Evolutionary conservation across 345 rosid species (phyloP), one percentile per base, ranked within the genome.

Genomic region (Trapa incisa): DNA sequence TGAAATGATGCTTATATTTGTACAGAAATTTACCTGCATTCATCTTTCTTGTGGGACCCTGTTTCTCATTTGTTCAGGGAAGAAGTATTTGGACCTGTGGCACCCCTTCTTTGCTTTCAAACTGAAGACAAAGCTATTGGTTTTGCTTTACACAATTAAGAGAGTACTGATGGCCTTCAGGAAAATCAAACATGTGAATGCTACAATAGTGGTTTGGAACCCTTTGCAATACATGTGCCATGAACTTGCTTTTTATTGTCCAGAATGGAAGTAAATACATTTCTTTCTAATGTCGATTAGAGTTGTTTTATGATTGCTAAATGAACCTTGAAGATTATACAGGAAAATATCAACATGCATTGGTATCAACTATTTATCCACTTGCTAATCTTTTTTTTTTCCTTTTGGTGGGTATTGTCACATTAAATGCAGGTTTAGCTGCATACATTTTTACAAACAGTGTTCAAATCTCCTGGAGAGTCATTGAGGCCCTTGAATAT

Each of bases 81-180:
- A 84, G 99, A 94, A 81, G 86, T 89, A 47, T 94, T 94, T 62
- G 99, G 99, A 80, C 99, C 99, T 12, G 96, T 94, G 70, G 97
- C 96, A 58, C 95, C 97, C 36, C 82, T 94, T 54, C 64, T 86
- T 79, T 77, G 79, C 36, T 94, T 94, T 76, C 84, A 80, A 78
- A 94, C 96, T 1, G 97, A 94, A 82, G 96, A 91, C 67, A 97
- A 91, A 50, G 99, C 97, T 64, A 85, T 94, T 67, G 69, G 47
- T 50, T 66, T 89, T 71, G 97, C 96, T 47, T 65, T 84, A 89
- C 78, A 94, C 99, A 38, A 86, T 74, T 71, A 81, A 97, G 97
- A 86, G 61, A 37, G 45, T 41, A 64, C 42, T 63, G 45, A 14
- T 42, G 38, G 17, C 66, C 42, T 56, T 39, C n/a, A 22, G 63